These are phyloP conservation scores for Colletotrichum chlorophyti DNA, from an alignment of 2,329 filamentous ascomycete species.

Conservation along the genomic window DNA sequence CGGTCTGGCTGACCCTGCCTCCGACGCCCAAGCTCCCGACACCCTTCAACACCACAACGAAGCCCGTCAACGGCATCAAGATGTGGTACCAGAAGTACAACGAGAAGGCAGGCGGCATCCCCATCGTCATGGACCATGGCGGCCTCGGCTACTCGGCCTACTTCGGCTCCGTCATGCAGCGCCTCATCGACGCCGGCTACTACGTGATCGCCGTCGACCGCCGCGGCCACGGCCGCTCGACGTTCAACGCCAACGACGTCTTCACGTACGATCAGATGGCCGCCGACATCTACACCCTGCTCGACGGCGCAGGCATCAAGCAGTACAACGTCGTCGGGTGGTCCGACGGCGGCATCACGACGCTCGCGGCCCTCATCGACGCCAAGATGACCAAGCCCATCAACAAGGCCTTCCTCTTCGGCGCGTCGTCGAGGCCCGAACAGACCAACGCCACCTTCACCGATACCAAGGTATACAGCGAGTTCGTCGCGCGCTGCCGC, in stretches of 20 bases:
- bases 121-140: constrained; percentile 47
- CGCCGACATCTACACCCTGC: constrained; percentile 40
- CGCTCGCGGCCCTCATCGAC: constrained; percentile 44
- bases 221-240: constrained; percentile 48
- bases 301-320: constrained; percentile 37
- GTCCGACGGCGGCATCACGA: constrained; percentile 48
- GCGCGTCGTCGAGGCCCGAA: constrained; percentile 37
- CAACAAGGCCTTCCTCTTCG: constrained; percentile 48
- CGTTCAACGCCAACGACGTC: constrained; percentile 40
- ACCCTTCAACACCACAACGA: constrained; percentile 38
- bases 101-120: constrained; percentile 37
- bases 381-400: constrained; percentile 38
- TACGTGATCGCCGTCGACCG: constrained; percentile 49
- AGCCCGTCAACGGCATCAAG: constrained; percentile 43
- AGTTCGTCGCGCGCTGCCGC: constrained; percentile 42
- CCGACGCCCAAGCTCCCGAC: constrained; percentile 44
- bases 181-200: constrained; percentile 39
- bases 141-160: constrained; percentile 50
- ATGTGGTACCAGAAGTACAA: constrained; percentile 52
- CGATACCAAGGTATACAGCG: constrained; percentile 28
- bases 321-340: constrained; percentile 46
- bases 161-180: constrained; percentile 45
- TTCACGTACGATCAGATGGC: constrained; percentile 49
- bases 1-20: constrained; percentile 43
- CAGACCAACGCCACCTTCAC: constrained; percentile 45